phyloP scores from a whole-genome alignment of 1,139 yeast species.

The Saccharomyces hybrid region DNA sequence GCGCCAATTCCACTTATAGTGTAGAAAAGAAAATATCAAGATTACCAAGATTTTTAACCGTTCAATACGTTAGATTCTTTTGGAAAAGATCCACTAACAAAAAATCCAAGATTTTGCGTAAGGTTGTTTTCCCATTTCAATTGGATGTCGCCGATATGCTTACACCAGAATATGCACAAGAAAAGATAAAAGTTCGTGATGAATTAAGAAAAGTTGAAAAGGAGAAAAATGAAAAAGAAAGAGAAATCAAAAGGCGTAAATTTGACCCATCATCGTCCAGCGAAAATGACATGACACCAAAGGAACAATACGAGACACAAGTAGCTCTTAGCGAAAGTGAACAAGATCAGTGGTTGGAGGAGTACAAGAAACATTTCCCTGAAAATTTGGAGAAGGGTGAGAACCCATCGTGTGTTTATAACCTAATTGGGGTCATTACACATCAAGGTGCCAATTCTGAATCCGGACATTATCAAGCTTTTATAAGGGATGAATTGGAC shows the following conservation, averaged over 20 bases:
- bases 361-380: constrained; percentile 35
- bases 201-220: constrained; percentile 70
- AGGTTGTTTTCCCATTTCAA: constrained; percentile 90
- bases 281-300: constrained; percentile 32
- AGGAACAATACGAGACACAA: constrained; percentile 32
- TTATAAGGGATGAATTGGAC: constrained; percentile 64
- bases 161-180: constrained; percentile 61
- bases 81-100: constrained; percentile 91
- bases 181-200: constrained; percentile 68
- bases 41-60: constrained; percentile 80
- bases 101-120: constrained; percentile 87
- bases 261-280: constrained; percentile 25
- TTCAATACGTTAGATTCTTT: constrained; percentile 88
- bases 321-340: constrained; percentile 31
- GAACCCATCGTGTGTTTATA: constrained; percentile 83
- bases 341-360: constrained; percentile 35
- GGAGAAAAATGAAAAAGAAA: constrained; percentile 60
- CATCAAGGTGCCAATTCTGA: constrained; percentile 96
- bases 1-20: constrained; percentile 62
- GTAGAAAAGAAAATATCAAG: constrained; percentile 63
- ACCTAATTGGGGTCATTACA: constrained; percentile 74
- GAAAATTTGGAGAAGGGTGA: constrained; percentile 45
- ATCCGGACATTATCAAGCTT: constrained; percentile 94
- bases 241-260: constrained; percentile 69
- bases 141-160: constrained; percentile 81